Percentiles rank a stretch among this genome's conserved stretches.
Conservation (phyloP, 352 stramenopile species). For the Globisporangium recalcitrans region DNA sequence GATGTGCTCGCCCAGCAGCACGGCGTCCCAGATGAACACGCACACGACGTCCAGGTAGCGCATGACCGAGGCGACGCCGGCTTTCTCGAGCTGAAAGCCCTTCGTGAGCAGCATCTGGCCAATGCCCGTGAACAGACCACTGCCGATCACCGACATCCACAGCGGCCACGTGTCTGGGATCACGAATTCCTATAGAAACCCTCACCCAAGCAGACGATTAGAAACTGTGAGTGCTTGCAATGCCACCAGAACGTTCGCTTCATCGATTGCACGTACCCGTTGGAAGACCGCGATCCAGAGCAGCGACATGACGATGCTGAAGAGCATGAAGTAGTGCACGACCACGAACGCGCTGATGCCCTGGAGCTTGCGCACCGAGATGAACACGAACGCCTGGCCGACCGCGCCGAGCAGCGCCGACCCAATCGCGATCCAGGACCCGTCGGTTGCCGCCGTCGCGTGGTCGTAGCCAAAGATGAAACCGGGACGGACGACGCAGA, state of each 20-base stretch:
- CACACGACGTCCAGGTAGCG: constrained; percentile 82
- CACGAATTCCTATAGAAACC: constrained; percentile 27
- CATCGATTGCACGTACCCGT: constrained; percentile 20
- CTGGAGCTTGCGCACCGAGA: constrained; percentile 47
- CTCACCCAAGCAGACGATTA: too few relatives aligned
- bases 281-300: constrained; percentile 40
- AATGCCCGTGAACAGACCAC: constrained; percentile 61
- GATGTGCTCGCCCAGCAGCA: constrained; percentile 57
- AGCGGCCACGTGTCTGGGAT: constrained; percentile 30
- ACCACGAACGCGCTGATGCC: constrained; percentile 42
- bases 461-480: constrained; percentile 39
- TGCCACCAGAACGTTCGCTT: not conserved
- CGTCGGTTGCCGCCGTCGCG: constrained; percentile 8
- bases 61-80: constrained; percentile 80
- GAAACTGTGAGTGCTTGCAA: too few relatives aligned
- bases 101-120: constrained; percentile 71
- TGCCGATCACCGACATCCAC: constrained; percentile 48
- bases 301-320: constrained; percentile 34
- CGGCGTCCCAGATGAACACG: constrained; percentile 74
- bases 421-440: constrained; percentile 28
- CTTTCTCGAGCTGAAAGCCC: constrained; percentile 80
- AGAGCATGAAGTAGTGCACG: constrained; percentile 56
- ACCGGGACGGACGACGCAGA: constrained; percentile 39
- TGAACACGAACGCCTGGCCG: constrained; percentile 45
- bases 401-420: constrained; percentile 38